These are phyloP conservation scores for Cutaneotrichosporon mucoides DNA, from an alignment of 1,284 basidiomycete genomes.

Conservation along the genomic window DNA sequence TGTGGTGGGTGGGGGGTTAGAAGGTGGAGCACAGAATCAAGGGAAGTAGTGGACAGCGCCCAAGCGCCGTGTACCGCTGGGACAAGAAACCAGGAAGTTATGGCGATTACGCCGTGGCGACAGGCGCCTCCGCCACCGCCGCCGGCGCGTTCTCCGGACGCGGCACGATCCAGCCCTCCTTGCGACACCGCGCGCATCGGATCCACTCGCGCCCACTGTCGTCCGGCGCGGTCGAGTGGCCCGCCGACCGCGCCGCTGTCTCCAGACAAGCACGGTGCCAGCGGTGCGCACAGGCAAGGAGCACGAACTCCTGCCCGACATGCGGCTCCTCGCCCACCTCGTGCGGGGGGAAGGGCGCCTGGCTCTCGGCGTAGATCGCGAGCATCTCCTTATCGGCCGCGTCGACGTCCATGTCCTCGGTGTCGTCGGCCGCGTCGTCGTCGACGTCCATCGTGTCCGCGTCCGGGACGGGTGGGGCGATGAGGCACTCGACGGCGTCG, in stretches of 20 bases:
- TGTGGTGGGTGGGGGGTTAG: no score
- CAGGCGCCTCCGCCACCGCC: neutral
- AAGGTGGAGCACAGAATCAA: no score
- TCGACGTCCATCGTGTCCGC: slow-evolving; percentile 17
- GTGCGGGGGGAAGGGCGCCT: slow-evolving; percentile 15
- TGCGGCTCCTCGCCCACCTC: slow-evolving; percentile 2
- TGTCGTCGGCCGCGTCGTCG: slow-evolving; percentile 5
- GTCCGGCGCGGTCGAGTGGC: slow-evolving; percentile 12
- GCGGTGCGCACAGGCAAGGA: slow-evolving; percentile 34
- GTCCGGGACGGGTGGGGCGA: slow-evolving; percentile 24
- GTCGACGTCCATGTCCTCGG: neutral
- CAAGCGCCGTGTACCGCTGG: no score
- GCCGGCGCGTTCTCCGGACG: slow-evolving; percentile 1
- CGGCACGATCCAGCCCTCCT: slow-evolving; percentile 36
- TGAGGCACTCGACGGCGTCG: slow-evolving; percentile 35
- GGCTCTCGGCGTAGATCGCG: slow-evolving; percentile 28
- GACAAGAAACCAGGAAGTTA: neutral
- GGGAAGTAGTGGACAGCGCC: no score
- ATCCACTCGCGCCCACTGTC: slow-evolving; percentile 31
- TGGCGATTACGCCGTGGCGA: no score
- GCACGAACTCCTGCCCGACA: slow-evolving; percentile 15
- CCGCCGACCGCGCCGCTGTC: slow-evolving; percentile 28
- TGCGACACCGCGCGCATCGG: slow-evolving; percentile 38
- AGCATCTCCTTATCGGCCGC: slow-evolving; percentile 32
- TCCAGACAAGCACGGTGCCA: slow-evolving; percentile 41